These are phyloP conservation scores for Sporothrix mexicana DNA, from an alignment of 2,329 filamentous ascomycete genomes.

Conservation along the genomic window DNA sequence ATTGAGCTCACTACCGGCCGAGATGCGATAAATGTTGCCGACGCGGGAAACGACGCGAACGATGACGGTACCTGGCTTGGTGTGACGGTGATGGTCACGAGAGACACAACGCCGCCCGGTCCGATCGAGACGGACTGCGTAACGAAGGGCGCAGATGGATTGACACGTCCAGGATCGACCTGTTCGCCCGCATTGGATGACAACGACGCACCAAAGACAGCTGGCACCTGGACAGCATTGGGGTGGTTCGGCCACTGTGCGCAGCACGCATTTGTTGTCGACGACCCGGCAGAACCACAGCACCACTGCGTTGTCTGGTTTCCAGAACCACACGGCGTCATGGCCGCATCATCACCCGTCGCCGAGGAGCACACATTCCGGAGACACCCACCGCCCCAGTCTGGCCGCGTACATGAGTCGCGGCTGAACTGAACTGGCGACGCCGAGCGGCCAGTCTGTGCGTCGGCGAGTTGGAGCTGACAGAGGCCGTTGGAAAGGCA, in stretches of 20 bases:
- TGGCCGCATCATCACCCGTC: background rate
- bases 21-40: background rate
- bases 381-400: slow-evolving; percentile 31
- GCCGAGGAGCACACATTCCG: slow-evolving; percentile 25
- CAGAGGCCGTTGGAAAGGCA: slow-evolving; percentile 31
- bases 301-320: slow-evolving; percentile 34
- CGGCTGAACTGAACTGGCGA: slow-evolving; percentile 22
- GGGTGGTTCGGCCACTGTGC: slow-evolving; percentile 31
- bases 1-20: background rate
- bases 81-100: background rate
- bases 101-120: background rate
- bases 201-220: background rate
- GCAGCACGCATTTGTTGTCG: slow-evolving; percentile 20
- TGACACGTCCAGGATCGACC: background rate
- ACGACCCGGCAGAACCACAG: slow-evolving; percentile 27
- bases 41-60: background rate
- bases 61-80: background rate
- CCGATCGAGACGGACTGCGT: slow-evolving; percentile 7
- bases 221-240: slow-evolving; percentile 26
- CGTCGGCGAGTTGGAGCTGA: slow-evolving; percentile 11
- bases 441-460: slow-evolving; percentile 12
- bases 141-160: background rate
- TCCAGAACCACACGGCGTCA: slow-evolving; percentile 23
- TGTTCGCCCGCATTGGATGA: background rate
- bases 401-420: slow-evolving; percentile 27